A percentile compares a stretch with the other conserved stretches of the same genome.
These are phyloP conservation scores for Protomyces lactucae-debilis DNA, from an alignment of 1,139 yeast genomes.

Conservation along the genomic window DNA sequence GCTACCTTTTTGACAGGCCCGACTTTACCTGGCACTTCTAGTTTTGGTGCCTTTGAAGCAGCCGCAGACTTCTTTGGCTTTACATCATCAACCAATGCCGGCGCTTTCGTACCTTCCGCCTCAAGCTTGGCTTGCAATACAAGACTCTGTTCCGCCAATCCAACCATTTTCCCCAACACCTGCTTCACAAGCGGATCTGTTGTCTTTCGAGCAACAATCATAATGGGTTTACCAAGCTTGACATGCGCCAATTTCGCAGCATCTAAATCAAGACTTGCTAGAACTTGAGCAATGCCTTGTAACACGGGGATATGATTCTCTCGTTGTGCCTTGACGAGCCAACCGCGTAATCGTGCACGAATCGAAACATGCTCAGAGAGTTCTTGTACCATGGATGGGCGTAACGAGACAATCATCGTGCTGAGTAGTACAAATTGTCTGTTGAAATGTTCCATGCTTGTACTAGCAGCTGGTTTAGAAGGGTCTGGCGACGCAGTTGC, in stretches of 20 bases:
- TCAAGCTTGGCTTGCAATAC: not conserved
- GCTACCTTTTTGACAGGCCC: not conserved
- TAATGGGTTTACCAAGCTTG: slow-evolving; percentile 20
- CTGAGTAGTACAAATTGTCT: not conserved
- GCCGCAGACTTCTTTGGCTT: slow-evolving; percentile 8
- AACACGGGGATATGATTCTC: slow-evolving; percentile 5
- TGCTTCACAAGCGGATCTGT: slow-evolving; percentile 9
- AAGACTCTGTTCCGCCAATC: slow-evolving; percentile 13
- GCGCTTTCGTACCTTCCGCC: slow-evolving; percentile 6
- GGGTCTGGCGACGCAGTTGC: not conserved
- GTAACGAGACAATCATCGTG: not conserved
- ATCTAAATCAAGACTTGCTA: slow-evolving; percentile 10
- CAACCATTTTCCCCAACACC: not conserved
- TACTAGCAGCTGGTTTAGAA: not conserved
- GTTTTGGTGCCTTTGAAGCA: not conserved
- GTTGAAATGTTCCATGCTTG: not conserved
- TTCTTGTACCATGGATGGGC: slow-evolving; percentile 2
- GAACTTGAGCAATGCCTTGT: slow-evolving; percentile 4
- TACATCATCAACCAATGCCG: slow-evolving; percentile 7
- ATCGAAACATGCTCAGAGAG: slow-evolving; percentile 10
- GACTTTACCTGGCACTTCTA: not conserved
- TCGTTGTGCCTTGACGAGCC: slow-evolving; percentile 24
- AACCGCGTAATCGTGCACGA: slow-evolving; percentile 15
- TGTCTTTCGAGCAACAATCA: slow-evolving; percentile 17
- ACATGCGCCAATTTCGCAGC: slow-evolving; percentile 15